Evolutionary conservation across 805 yeast species (phyloP), one percentile per base, ranked within the genome.

Genomic region (Torulaspora franciscae): DNA sequence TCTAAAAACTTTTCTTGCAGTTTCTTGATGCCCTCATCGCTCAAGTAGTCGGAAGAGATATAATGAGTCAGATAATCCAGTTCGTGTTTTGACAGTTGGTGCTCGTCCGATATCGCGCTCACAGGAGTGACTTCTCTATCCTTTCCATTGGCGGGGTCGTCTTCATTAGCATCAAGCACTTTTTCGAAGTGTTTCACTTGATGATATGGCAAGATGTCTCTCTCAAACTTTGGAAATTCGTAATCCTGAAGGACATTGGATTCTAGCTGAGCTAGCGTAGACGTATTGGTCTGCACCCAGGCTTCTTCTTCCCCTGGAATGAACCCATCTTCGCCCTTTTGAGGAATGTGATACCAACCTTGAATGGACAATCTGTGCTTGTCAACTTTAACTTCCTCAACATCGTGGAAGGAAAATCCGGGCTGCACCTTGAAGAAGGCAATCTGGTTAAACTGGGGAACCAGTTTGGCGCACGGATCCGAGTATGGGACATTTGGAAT

Each of bases 341-440:
- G 98, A 3, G 99, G 99, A 42, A 90, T 86, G 65, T 93, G 99
- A 62, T 91, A 95, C 99, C 99, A 95, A 1, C 99, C 99, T 59
- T 93, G 96, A 48, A 93, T 87, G 0, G 96, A 86, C 28, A 93
- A 70, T 59, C 99, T 75, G 51, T 89, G 95, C 60, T 83, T 86
- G 59, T 90, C 95, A 1, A 82, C 95, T 49, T 83, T 76, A 1
- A 95, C 99, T 64, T 93, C 99, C 67, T 95, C 98, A 9, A 93
- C 99, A 57, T 95, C 99, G 64, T 93, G 99, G 75, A 93, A 93
- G 1, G 96, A 85, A 39, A 83, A 76, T 0, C 99, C 99, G 0
- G 99, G 99, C 61, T 89, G 93, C 10, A 93, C 98, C 4, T 85
- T 83, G 73, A 93, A 93, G 60, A 93, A 87, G 0, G 98, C 96